Conservation (phyloP, 306 rosid genomes). For the Cicer arietinum region DNA sequence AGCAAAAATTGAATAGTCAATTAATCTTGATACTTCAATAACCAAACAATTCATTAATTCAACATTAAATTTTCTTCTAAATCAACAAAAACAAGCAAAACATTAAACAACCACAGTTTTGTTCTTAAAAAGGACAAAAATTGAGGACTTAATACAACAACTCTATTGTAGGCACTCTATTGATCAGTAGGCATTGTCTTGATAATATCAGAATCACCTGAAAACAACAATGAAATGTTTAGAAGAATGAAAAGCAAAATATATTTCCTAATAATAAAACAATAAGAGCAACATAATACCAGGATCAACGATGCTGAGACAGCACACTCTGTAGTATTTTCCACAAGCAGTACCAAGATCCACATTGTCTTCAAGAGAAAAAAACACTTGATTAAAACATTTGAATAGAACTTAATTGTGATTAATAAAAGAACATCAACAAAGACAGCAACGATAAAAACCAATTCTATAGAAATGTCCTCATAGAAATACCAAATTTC, state of each 20-base stretch:
- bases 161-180: constrained; percentile 7
- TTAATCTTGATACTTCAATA: constrained; percentile 12
- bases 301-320: constrained; percentile 83
- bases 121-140: constrained; percentile 4
- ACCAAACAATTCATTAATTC: constrained; percentile 23
- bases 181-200: constrained; percentile 52
- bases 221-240: constrained; percentile 8
- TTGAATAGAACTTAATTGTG: neutral
- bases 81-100: constrained; percentile 33
- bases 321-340: constrained; percentile 81
- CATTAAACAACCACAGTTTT: constrained; percentile 30
- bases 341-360: constrained; percentile 92
- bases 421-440: neutral
- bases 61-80: constrained; percentile 25
- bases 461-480: neutral
- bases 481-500: neutral
- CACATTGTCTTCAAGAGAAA: constrained; percentile 60
- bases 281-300: constrained; percentile 47
- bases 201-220: constrained; percentile 65
- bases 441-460: neutral
- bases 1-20: neutral
- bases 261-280: neutral
- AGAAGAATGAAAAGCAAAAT: neutral
- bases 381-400: neutral
- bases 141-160: neutral